Percentiles rank a stretch among this genome's conserved stretches.
Evolutionary conservation across 2,329 filamentous ascomycete species (phyloP).

Genomic region (Fusarium veterinarium): DNA sequence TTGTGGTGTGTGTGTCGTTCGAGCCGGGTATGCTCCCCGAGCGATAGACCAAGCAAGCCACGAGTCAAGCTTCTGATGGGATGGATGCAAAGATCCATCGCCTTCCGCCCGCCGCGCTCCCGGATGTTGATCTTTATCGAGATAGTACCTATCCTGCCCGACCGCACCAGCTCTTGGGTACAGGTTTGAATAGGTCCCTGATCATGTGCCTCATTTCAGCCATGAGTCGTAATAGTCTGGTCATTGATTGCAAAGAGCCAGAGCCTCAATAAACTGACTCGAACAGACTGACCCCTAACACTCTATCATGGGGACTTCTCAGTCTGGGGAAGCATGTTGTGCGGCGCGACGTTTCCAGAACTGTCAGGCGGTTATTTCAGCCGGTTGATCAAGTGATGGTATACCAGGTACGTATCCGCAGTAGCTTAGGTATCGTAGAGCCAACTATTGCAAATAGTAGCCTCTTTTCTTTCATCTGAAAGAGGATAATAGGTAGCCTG

Average conservation of each 20-base stretch:
- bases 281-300: slow-evolving; percentile 9
- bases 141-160: slow-evolving; percentile 21
- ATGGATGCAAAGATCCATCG: slow-evolving; percentile 20
- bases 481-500: not conserved
- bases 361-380: slow-evolving; percentile 13
- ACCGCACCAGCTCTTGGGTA: slow-evolving; percentile 16
- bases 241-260: slow-evolving; percentile 2
- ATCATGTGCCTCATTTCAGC: slow-evolving; percentile 22
- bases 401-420: not conserved
- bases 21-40: slow-evolving; percentile 38
- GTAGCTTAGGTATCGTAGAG: not conserved
- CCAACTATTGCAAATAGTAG: not conserved
- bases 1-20: slow-evolving; percentile 33
- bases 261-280: slow-evolving; percentile 28
- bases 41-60: slow-evolving; percentile 26
- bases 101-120: slow-evolving; percentile 28
- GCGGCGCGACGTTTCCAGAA: slow-evolving; percentile 35
- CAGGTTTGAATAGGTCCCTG: slow-evolving; percentile 8
- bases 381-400: not conserved
- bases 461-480: not conserved
- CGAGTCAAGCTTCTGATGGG: slow-evolving; percentile 36
- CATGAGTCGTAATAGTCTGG: slow-evolving; percentile 18
- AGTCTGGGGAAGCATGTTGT: slow-evolving; percentile 35
- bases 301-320: slow-evolving; percentile 14
- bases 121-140: slow-evolving; percentile 35